Evolutionary conservation across 2,329 filamentous ascomycete species (phyloP), one percentile per base, ranked within the genome.

Genomic region (Phaeosphaeria sp.): DNA sequence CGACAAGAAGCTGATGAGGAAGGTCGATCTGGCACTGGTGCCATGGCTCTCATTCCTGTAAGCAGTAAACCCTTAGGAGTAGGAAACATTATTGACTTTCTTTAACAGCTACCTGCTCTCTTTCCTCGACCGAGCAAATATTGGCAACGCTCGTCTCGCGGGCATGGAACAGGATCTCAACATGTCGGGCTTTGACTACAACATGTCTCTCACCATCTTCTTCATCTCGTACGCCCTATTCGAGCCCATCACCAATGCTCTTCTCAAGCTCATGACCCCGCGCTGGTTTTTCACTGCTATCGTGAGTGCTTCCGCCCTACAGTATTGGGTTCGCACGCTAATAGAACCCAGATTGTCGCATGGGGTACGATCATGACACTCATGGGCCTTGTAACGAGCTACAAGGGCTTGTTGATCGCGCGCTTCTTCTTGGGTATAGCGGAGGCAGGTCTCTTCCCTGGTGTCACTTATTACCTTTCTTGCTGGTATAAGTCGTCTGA

Each of bases 191-290:
- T 42, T 56, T 13, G 51, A 59, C n/a, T 44, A 45, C 6, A 64
- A 61, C 22, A 44, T 57, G 13, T 53, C 51, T 2, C 50, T 64
- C 13, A 46, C 54, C 18, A 46, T 64, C 24, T 59, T 64, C 51
- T 64, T 91, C 50, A 36, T 57, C 11, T 45, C 53, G 3, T 59
- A 59, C 49, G 52, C 51, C 33, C 21, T 47, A 11, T 54, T 52
- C 24, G 88, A 91, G 70, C 87, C 91, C 33, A 88, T 89, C 0
- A 81, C 81, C 57, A 91, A 86, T 61, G 80, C 90, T 55, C 72
- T 82, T 6, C 90, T 88, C 79, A 91, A 91, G 71, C 85, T 80
- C 77, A 77, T 90, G n/a, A 30, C 25, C 25, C 25, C 25, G 15
- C 30, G 6, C 11, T 36, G 30, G 6, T 36, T 36, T 3, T 36